These are phyloP conservation scores for Colletotrichum tropicicola DNA, from an alignment of 2,329 filamentous ascomycete species.

Conservation along the genomic window DNA sequence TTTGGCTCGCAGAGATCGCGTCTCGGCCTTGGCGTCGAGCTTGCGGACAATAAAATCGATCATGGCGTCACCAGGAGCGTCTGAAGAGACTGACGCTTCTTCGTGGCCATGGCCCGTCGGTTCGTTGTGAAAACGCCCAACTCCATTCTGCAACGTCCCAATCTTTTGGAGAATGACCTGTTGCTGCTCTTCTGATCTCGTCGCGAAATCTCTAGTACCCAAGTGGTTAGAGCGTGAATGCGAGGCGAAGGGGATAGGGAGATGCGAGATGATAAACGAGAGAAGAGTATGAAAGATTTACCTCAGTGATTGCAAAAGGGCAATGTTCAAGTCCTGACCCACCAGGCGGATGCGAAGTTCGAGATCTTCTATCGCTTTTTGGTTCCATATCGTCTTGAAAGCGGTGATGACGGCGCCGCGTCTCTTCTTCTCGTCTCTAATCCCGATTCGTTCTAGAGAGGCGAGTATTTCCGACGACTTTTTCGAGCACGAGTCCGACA, in stretches of 20 bases:
- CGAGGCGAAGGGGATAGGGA: no score
- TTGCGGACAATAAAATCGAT: no score
- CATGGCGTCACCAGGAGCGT: no score
- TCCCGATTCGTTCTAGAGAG: neutral
- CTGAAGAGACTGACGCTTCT: no score
- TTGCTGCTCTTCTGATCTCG: neutral
- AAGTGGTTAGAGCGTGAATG: no score
- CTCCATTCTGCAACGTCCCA: neutral
- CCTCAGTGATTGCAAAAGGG: neutral
- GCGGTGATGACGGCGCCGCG: neutral
- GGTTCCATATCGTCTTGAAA: neutral
- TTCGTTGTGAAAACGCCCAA: neutral
- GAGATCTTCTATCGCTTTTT: neutral
- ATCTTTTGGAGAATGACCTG: no score
- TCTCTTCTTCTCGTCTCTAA: neutral
- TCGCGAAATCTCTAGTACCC: neutral
- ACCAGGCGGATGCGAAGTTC: neutral
- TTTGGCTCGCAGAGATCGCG: no score
- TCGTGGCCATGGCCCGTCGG: no score
- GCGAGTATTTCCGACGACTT: neutral
- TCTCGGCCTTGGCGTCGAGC: no score
- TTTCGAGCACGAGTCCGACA: neutral
- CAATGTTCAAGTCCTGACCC: neutral
- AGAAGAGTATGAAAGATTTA: no score
- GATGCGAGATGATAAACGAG: no score